These are phyloP conservation scores for Abrus pulchellus DNA, from an alignment of 306 rosid genomes.

Conservation along the genomic window DNA sequence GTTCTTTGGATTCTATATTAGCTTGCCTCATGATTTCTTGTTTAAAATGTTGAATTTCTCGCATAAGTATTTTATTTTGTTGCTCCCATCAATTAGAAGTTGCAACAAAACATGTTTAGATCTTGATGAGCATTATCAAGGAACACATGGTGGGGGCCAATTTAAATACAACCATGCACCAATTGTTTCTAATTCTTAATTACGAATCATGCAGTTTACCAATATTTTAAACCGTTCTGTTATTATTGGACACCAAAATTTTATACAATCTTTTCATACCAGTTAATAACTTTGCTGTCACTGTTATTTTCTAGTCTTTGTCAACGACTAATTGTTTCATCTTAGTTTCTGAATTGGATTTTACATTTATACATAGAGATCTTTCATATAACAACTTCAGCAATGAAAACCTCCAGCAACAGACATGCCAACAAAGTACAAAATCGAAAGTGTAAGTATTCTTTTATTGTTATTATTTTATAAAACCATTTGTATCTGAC, in stretches of 20 bases:
- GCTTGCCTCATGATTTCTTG: background rate
- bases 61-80: too few relatives aligned
- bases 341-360: slow-evolving; percentile 26
- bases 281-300: background rate
- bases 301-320: background rate
- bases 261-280: background rate
- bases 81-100: too few relatives aligned
- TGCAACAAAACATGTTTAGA: too few relatives aligned
- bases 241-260: background rate
- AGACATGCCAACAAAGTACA: slow-evolving; percentile 15
- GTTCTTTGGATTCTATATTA: background rate
- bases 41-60: background rate
- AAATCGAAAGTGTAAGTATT: slow-evolving; percentile 47
- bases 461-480: background rate
- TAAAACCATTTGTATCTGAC: background rate
- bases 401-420: background rate
- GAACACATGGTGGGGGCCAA: too few relatives aligned
- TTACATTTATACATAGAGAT: slow-evolving; percentile 52
- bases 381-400: slow-evolving; percentile 65
- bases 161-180: background rate
- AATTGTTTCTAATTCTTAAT: background rate
- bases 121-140: too few relatives aligned
- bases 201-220: background rate
- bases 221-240: background rate
- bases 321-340: background rate